Evolutionary conservation across 345 rosid species (phyloP), one percentile per base, ranked within the genome.

Genomic region (Lagerstroemia speciosa): DNA sequence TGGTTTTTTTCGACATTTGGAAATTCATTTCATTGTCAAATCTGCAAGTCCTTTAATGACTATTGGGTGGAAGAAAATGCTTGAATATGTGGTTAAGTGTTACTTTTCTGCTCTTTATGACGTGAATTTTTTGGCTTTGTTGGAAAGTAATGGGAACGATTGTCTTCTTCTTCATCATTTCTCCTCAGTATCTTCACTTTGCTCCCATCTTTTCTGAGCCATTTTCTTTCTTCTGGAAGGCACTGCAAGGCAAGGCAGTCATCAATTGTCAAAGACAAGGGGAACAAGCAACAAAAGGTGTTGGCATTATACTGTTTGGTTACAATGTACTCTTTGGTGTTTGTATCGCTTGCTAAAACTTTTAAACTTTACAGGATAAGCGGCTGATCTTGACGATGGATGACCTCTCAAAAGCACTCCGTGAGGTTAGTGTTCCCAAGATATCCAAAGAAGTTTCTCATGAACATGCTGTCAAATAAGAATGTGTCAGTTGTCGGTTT

Each of bases 181-280:
- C 3, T 31, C 22, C 29, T 9, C 63, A 10, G 31, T 58, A 6
- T 52, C 16, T 52, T 53, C 20, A 7, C 9, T 24, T 36, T 55
- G 6, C 16, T 33, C 38, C 1, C 24, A 36, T 32, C 20, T 19
- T 32, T 33, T 52, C 50, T 65, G 26, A 65, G 16, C 16, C 32
- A 43, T 16, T 55, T 52, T 15, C 5, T 26, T 64, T 31, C 58
- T n/a, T 16, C n/a, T 71, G 33, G 22, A 57, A 91, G 96, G 87
- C 96, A 91, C 60, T 93, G 96, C 87, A 89, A 84, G 86, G 98
- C 98, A 71, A 87, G 98, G 73, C 97, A 81, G 72, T 72, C 90
- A 65, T 67, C 96, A 31, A 81, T 91, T 24, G 91, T 88, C 45
- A 93, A 91, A 85, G 99, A 93, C 83, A 93, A 93, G 80, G 80